phyloP scores from a whole-genome alignment of 1,139 yeast genomes.

The Kurtzmaniella quercitrusa region DNA sequence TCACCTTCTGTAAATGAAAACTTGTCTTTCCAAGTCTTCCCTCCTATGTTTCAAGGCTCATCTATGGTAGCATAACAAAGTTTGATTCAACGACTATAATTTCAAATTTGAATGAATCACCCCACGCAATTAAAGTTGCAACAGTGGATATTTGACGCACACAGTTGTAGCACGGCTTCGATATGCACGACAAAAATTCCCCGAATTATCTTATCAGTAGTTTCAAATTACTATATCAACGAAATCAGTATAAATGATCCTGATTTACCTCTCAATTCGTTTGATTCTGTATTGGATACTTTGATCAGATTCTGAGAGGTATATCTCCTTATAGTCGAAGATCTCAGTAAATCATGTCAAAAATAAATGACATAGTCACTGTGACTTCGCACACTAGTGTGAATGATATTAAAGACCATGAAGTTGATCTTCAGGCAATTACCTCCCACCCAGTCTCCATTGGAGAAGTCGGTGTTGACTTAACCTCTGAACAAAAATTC shows the following conservation, averaged over 20 bases:
- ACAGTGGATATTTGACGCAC: neutral
- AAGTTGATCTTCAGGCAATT: constrained; percentile 19
- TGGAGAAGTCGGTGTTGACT: constrained; percentile 21
- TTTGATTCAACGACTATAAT: no score
- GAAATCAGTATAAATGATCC: neutral
- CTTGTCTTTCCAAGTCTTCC: no score
- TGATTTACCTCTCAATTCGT: neutral
- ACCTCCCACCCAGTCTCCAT: constrained; percentile 19
- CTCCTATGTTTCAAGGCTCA: no score
- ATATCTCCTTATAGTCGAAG: neutral
- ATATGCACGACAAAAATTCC: neutral
- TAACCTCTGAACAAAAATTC: constrained; percentile 24
- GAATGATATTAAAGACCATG: constrained; percentile 12
- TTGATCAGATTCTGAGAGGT: neutral
- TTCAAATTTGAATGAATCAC: no score
- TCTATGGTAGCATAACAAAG: no score
- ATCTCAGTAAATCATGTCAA: neutral
- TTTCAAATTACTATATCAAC: neutral
- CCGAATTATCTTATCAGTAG: neutral
- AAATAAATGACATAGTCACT: neutral
- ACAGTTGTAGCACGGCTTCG: neutral
- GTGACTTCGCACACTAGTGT: neutral
- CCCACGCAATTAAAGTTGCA: neutral
- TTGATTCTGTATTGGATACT: neutral
- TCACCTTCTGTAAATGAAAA: no score